phyloP scores from a whole-genome alignment of 106 monocot genomes.

The Ottelia alismoides region DNA sequence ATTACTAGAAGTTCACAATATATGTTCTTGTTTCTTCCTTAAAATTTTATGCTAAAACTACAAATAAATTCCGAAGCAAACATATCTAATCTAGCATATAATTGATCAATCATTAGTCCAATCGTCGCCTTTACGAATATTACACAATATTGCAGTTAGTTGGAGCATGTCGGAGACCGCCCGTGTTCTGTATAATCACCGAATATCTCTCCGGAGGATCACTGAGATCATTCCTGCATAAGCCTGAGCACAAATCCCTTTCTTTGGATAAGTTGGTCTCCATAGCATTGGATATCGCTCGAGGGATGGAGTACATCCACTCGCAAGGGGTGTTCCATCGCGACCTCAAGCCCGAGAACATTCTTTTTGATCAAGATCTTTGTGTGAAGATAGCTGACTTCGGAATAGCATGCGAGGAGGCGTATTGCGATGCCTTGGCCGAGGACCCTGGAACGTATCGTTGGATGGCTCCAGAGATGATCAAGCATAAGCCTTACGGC shows the following conservation, averaged over 20 bases:
- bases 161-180: slow-evolving; percentile 37
- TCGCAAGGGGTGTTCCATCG: slow-evolving; percentile 64
- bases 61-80: neutral
- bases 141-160: slow-evolving; percentile 27
- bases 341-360: slow-evolving; percentile 61
- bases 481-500: slow-evolving; percentile 49
- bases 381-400: slow-evolving; percentile 63
- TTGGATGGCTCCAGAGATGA: slow-evolving; percentile 85
- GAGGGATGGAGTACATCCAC: slow-evolving; percentile 72
- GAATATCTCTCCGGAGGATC: slow-evolving; percentile 63
- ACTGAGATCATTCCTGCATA: slow-evolving; percentile 37
- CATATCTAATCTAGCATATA: neutral
- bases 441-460: slow-evolving; percentile 51
- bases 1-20: neutral
- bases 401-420: slow-evolving; percentile 67
- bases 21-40: neutral
- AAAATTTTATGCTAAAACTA: neutral
- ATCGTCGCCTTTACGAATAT: neutral
- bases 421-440: slow-evolving; percentile 32
- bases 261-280: slow-evolving; percentile 31
- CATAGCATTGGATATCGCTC: slow-evolving; percentile 52
- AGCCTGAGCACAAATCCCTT: slow-evolving; percentile 28
- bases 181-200: slow-evolving; percentile 40
- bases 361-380: slow-evolving; percentile 46
- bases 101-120: neutral